Percentiles rank a stretch among this genome's conserved stretches.
phyloP scores from a whole-genome alignment of 352 stramenopile species.

The Elongisporangium prolatum region DNA sequence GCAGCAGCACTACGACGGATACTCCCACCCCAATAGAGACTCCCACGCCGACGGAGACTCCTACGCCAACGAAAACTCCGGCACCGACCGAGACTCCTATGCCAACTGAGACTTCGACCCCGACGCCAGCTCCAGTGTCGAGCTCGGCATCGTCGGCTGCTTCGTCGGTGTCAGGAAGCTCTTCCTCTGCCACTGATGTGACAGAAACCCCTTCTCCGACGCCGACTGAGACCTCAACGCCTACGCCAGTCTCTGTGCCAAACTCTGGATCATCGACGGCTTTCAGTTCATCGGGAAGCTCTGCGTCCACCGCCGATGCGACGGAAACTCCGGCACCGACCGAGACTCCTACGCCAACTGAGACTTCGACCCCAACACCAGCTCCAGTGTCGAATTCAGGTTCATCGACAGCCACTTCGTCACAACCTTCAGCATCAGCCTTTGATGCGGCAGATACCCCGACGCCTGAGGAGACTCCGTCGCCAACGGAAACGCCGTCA shows the following conservation, averaged over 20 bases:
- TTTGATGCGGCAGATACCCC: neutral
- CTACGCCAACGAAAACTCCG: too few relatives aligned
- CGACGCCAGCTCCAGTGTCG: neutral
- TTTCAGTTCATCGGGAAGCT: neutral
- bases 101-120: neutral
- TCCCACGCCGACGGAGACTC: too few relatives aligned
- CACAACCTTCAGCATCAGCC: too few relatives aligned
- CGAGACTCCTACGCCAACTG: too few relatives aligned
- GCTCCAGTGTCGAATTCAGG: neutral
- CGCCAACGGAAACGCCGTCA: neutral
- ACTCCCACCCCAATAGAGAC: too few relatives aligned
- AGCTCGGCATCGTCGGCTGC: neutral
- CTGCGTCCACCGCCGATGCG: slow-evolving; percentile 1
- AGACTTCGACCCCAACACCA: neutral
- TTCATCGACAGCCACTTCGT: neutral
- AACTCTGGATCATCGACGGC: neutral
- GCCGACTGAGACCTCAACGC: neutral
- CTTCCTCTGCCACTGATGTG: neutral
- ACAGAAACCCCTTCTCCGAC: neutral
- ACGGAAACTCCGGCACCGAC: neutral
- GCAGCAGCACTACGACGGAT: too few relatives aligned
- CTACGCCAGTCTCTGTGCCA: neutral
- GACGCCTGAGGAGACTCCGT: neutral
- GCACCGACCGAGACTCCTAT: neutral
- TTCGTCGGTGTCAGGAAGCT: neutral